These are phyloP conservation scores for Beauveria caledonica DNA, from an alignment of 2,329 filamentous ascomycete genomes.

Conservation along the genomic window DNA sequence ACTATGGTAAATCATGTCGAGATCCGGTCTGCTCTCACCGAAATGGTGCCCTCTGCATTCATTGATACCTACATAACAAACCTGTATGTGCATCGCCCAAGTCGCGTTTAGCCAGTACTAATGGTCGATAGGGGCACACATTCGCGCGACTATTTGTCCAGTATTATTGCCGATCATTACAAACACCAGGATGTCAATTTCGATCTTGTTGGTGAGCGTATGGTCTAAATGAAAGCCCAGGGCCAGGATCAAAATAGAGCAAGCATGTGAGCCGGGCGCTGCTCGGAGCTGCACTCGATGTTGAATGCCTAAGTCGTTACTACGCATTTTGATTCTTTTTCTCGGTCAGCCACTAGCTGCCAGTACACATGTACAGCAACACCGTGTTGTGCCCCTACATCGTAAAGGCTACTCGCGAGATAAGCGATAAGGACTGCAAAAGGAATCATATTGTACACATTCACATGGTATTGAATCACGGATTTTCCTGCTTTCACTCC, in stretches of 20 bases:
- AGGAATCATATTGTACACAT: too few species aligned
- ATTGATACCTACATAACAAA: slow-evolving; percentile 84
- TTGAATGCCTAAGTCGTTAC: not conserved
- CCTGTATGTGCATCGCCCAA: slow-evolving; percentile 30
- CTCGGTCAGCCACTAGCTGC: too few species aligned
- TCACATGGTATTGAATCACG: too few species aligned
- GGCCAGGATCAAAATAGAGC: not conserved
- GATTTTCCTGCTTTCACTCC: too few species aligned
- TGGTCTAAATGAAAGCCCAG: not conserved
- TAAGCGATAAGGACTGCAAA: too few species aligned
- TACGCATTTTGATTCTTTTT: too few species aligned
- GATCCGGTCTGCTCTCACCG: slow-evolving; percentile 70
- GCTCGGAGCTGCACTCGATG: not conserved
- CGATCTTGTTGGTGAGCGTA: slow-evolving; percentile 31
- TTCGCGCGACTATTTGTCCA: slow-evolving; percentile 63
- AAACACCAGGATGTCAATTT: slow-evolving; percentile 63
- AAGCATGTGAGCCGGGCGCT: not conserved
- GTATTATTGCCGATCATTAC: slow-evolving; percentile 68
- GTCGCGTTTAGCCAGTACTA: not conserved
- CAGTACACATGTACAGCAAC: too few species aligned
- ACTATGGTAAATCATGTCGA: slow-evolving; percentile 69
- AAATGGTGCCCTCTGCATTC: slow-evolving; percentile 70
- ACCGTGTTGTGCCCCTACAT: too few species aligned
- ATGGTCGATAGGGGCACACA: slow-evolving; percentile 47
- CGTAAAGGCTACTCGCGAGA: too few species aligned